Evolutionary conservation across 139 green algal species (phyloP), one percentile per base, ranked within the genome.

Genomic region (Micractinium conductrix): DNA sequence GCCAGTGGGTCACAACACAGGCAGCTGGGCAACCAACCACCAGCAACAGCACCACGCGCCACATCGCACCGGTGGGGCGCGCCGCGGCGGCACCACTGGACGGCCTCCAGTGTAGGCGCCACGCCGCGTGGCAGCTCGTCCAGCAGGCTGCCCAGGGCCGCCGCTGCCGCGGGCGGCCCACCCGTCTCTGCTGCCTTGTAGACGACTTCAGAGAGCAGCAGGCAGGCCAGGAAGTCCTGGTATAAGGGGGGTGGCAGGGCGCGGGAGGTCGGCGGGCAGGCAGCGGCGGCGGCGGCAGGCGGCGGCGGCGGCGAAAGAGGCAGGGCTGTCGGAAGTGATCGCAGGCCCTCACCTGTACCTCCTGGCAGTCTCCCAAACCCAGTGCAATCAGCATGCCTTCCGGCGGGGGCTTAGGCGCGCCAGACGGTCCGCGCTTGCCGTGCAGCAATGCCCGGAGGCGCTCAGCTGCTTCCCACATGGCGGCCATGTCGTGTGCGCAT

Each of bases 111-210:
- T 19, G 60, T 26, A 3, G 67, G 53, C 16, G 50, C 21, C 5
- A 74, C 24, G 42, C 42, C 42, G 14, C n/a, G 30, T n/a, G 85
- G 85, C 26, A 89, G 72, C 22, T 55, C 37, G 35, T 4, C 26
- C 17, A 30, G 62, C 42, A 89, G 45, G 16, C 2, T 9, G 12
- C 68, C 83, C 16, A 89, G 43, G 2, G 44, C 53, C 4, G 58
- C 81, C 30, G 58, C 81, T 9, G 22, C 24, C 0, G 42, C 33
- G 0, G 72, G 58, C 22, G 50, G 30, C 42, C 55, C 70, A n/a
- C n/a, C n/a, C n/a, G n/a, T n/a, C 33, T 78, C 81, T 33, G 40
- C 81, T 26, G 58, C 55, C 58, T 86, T 86, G 72, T 86, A 86
- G n/a, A 81, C 72, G 0, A 37, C 60, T 44, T 86, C 81, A 6